Percentiles rank a stretch among this genome's conserved stretches.
Conservation (phyloP, 2,329 filamentous ascomycete species). For the Neospermospora avenae region DNA sequence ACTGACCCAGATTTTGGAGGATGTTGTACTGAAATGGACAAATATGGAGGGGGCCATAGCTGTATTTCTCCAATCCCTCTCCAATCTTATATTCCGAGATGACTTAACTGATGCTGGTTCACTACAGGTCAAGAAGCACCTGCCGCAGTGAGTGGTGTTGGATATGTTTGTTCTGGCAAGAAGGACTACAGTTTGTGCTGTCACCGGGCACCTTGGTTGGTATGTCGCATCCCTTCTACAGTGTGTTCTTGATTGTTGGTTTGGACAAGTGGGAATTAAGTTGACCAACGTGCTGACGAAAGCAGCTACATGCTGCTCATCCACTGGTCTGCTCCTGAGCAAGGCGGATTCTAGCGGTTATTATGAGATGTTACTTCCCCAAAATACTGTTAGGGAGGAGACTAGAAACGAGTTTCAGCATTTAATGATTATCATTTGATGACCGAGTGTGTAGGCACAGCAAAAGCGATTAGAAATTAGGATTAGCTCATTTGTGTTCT, state of each 20-base stretch:
- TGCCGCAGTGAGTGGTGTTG: background rate
- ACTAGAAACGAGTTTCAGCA: too few relatives aligned
- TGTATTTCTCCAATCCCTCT: background rate
- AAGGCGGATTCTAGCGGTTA: too few relatives aligned
- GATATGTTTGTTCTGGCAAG: background rate
- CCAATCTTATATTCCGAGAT: background rate
- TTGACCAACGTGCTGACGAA: background rate
- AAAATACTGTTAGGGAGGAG: too few relatives aligned
- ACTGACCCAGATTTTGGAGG: background rate
- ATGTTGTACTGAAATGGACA: conserved; percentile 1
- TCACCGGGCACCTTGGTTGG: conserved; percentile 2
- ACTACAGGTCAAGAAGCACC: background rate
- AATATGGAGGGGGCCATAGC: background rate
- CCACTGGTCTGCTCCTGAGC: conserved; percentile 2
- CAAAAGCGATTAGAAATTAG: too few relatives aligned
- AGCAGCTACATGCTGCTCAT: conserved; percentile 1
- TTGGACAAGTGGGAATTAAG: background rate
- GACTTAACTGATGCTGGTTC: background rate
- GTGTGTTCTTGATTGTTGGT: background rate
- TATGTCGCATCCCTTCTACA: background rate
- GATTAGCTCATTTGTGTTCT: too few relatives aligned
- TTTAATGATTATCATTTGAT: too few relatives aligned
- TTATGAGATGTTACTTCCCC: too few relatives aligned
- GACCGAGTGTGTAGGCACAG: too few relatives aligned
- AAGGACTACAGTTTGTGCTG: background rate